These are phyloP conservation scores for Suhomyces wounanorum DNA, from an alignment of 1,139 yeast species.

Conservation along the genomic window DNA sequence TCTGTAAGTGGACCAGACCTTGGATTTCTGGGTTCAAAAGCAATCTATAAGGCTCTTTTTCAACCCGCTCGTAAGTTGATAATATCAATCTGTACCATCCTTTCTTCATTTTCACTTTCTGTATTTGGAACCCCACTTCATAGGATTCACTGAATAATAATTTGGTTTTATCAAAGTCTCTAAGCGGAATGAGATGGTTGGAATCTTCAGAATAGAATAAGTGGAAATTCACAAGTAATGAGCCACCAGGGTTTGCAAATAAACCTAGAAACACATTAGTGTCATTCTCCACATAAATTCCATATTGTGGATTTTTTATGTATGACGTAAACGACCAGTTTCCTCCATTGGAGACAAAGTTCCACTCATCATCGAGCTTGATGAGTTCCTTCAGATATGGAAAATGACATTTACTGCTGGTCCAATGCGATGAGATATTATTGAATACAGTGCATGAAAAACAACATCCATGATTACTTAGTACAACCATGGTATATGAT, in stretches of 20 bases:
- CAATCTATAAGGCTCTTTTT: constrained; percentile 13
- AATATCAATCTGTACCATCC: constrained; percentile 39
- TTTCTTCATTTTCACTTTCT: constrained; percentile 31
- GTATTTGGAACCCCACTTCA: constrained; percentile 22
- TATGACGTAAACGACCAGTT: constrained; percentile 53
- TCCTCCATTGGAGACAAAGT: constrained; percentile 53
- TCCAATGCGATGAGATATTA: constrained; percentile 24
- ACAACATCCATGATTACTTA: constrained; percentile 26
- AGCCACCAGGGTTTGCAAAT: constrained; percentile 21
- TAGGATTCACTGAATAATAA: constrained; percentile 33
- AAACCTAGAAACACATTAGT: constrained; percentile 25
- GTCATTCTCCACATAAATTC: constrained; percentile 25
- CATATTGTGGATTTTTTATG: constrained; percentile 65
- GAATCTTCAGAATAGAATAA: constrained; percentile 36
- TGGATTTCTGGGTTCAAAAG: constrained; percentile 15
- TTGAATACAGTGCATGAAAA: constrained; percentile 44
- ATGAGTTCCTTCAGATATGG: constrained; percentile 23
- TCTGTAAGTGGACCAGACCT: constrained; percentile 18
- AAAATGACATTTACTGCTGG: constrained; percentile 27
- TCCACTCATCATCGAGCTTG: constrained; percentile 51
- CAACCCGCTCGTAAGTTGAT: constrained; percentile 29
- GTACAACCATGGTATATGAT: constrained; percentile 29
- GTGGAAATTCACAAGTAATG: constrained; percentile 37
- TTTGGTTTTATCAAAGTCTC: constrained; percentile 33
- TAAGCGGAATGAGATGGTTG: constrained; percentile 20